phyloP scores from a whole-genome alignment of 2,329 filamentous ascomycete genomes.

The Sporothrix inflata region DNA sequence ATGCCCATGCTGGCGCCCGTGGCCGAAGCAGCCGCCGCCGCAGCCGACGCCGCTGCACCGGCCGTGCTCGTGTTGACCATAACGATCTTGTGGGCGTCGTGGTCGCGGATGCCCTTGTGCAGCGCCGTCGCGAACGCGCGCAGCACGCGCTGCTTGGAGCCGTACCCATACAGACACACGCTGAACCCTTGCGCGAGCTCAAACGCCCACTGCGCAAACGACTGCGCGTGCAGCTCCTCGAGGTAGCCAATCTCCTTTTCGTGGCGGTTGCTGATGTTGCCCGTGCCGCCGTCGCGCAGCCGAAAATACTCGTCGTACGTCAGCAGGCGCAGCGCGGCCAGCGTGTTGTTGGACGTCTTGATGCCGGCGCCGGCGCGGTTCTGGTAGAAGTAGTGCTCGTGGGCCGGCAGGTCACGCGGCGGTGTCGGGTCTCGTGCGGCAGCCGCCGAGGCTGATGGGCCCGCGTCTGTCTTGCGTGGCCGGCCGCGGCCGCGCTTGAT shows the following conservation, averaged over 20 bases:
- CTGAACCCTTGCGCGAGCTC: constrained; percentile 87
- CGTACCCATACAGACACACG: constrained; percentile 89
- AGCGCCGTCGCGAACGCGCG: constrained; percentile 74
- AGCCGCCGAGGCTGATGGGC: constrained; percentile 36
- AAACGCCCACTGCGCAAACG: constrained; percentile 90
- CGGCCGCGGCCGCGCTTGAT: constrained; percentile 32
- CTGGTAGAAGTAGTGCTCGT: constrained; percentile 93
- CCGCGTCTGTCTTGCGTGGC: constrained; percentile 38
- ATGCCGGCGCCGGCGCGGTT: constrained; percentile 74
- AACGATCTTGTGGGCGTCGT: constrained; percentile 63
- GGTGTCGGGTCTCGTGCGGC: constrained; percentile 63
- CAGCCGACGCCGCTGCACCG: constrained; percentile 42
- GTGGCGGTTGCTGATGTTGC: constrained; percentile 61
- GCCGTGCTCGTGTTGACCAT: constrained; percentile 79
- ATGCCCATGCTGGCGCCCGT: constrained; percentile 12
- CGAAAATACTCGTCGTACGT: constrained; percentile 92
- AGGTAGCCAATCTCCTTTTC: constrained; percentile 70
- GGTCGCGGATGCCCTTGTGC: constrained; percentile 50
- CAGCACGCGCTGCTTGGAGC: constrained; percentile 79
- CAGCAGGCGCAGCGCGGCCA: constrained; percentile 74
- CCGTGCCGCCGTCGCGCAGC: constrained; percentile 60
- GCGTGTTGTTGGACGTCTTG: constrained; percentile 85
- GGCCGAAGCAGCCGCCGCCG: constrained; percentile 53
- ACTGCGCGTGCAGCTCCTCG: constrained; percentile 73
- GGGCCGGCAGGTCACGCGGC: constrained; percentile 77